Conservation (phyloP, 1,139 yeast species). For the Yamadazyma diospyri region DNA sequence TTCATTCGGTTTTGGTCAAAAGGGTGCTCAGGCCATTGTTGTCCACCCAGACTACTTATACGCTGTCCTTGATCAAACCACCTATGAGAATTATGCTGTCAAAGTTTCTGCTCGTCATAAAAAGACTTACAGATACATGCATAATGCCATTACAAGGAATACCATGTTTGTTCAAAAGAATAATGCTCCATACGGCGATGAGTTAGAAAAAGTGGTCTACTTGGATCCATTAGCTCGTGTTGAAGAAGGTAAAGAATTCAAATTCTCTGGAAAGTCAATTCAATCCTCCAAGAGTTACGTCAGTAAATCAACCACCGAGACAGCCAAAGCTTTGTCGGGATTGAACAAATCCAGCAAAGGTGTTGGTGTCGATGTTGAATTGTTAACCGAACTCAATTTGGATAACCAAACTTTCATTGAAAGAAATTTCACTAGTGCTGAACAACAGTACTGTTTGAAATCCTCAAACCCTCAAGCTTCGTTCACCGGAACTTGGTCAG, state of each 20-base stretch:
- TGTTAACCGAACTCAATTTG: slow-evolving; percentile 73
- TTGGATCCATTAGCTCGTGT: slow-evolving; percentile 95
- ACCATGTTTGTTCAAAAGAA: slow-evolving; percentile 91
- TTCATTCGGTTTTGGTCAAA: slow-evolving; percentile 98
- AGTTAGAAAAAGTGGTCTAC: slow-evolving; percentile 84
- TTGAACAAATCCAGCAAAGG: slow-evolving; percentile 55
- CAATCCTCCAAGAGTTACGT: slow-evolving; percentile 36
- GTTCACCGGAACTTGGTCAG: slow-evolving; percentile 98
- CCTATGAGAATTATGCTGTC: slow-evolving; percentile 64
- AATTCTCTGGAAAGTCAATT: slow-evolving; percentile 42
- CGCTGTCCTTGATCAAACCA: slow-evolving; percentile 69
- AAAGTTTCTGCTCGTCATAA: slow-evolving; percentile 82
- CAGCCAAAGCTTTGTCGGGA: slow-evolving; percentile 48
- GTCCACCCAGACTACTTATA: slow-evolving; percentile 91
- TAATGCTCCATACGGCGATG: slow-evolving; percentile 86
- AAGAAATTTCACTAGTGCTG: slow-evolving; percentile 83
- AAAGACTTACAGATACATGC: slow-evolving; percentile 93
- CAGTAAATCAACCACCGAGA: slow-evolving; percentile 35
- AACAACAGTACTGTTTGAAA: slow-evolving; percentile 70
- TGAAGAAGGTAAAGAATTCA: slow-evolving; percentile 46
- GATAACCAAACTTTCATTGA: slow-evolving; percentile 86
- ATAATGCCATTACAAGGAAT: slow-evolving; percentile 89
- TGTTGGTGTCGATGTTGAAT: slow-evolving; percentile 97
- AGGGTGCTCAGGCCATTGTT: slow-evolving; percentile 94
- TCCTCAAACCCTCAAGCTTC: slow-evolving; percentile 84